Conservation (phyloP, 768 basidiomycete species). For the Arthromyces matolae region DNA sequence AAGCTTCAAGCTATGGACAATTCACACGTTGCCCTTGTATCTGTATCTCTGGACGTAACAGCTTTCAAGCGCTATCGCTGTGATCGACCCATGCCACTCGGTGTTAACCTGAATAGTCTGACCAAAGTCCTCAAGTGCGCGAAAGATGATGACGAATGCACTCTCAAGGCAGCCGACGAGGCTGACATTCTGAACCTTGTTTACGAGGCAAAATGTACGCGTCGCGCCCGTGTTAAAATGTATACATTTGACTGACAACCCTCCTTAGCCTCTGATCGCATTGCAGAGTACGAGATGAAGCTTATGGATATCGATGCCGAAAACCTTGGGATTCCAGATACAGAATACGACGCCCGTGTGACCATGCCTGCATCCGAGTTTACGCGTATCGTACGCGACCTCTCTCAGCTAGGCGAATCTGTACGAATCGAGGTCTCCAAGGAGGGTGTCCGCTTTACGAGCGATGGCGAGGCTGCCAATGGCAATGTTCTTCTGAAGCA, state of each 20-base stretch:
- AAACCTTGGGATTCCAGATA: constrained; percentile 92
- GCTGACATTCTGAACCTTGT: constrained; percentile 83
- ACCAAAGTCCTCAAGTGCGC: constrained; percentile 97
- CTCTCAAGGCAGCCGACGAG: constrained; percentile 87
- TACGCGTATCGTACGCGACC: constrained; percentile 87
- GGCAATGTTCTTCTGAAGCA: constrained; percentile 83
- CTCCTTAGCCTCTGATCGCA: constrained; percentile 75
- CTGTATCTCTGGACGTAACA: constrained; percentile 72
- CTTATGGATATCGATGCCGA: constrained; percentile 99
- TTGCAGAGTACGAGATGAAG: constrained; percentile 98
- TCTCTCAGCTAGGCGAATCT: constrained; percentile 85
- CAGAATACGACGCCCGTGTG: constrained; percentile 92
- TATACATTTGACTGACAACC: constrained; percentile 8
- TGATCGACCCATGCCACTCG: constrained; percentile 90
- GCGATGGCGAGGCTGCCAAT: constrained; percentile 93
- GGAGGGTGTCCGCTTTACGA: constrained; percentile 89
- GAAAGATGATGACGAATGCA: constrained; percentile 91
- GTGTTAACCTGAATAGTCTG: constrained; percentile 81
- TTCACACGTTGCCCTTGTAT: constrained; percentile 96
- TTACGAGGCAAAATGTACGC: constrained; percentile 82
- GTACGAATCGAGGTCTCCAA: constrained; percentile 95
- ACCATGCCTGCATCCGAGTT: constrained; percentile 87
- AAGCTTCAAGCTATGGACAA: constrained; percentile 99
- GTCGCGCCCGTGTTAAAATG: not conserved
- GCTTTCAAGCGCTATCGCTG: constrained; percentile 91